phyloP scores from a whole-genome alignment of 352 stramenopile species.

The Phytophthora niederhauseri region DNA sequence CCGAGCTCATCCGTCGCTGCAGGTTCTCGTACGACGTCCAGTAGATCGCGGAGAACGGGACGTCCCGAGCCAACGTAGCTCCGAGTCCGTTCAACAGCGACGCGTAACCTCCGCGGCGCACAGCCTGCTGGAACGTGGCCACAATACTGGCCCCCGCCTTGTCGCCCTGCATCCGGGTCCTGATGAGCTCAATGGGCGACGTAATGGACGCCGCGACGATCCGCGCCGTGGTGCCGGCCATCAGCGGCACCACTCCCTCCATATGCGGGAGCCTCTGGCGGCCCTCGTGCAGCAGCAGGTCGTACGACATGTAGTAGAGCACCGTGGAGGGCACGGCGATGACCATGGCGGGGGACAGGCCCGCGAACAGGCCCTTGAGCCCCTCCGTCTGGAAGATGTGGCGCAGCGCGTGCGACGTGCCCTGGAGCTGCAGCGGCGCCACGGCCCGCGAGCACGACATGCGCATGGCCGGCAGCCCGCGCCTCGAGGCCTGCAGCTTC shows the following conservation, averaged over 20 bases:
- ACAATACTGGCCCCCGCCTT: constrained; percentile 37
- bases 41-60: constrained; percentile 96
- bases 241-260: constrained; percentile 55
- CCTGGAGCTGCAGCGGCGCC: constrained; percentile 43
- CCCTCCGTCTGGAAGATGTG: constrained; percentile 88
- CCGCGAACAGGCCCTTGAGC: constrained; percentile 81
- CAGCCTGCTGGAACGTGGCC: constrained; percentile 58
- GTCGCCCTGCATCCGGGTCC: constrained; percentile 86
- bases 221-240: constrained; percentile 71
- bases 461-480: constrained; percentile 44
- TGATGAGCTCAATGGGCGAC: constrained; percentile 88
- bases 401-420: constrained; percentile 68
- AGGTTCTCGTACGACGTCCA: constrained; percentile 93
- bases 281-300: constrained; percentile 73
- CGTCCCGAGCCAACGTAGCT: constrained; percentile 93
- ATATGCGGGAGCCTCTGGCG: constrained; percentile 41
- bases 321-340: constrained; percentile 95
- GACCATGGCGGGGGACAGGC: constrained; percentile 91
- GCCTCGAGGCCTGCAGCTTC: constrained; percentile 35
- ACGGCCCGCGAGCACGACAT: constrained; percentile 49
- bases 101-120: constrained; percentile 68
- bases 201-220: constrained; percentile 80
- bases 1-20: constrained; percentile 33
- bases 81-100: constrained; percentile 88
- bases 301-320: constrained; percentile 96